Evolutionary conservation across 176 grass and related monocot species (phyloP), one percentile per base, ranked within the genome.

Genomic region (Carex myosuroides): DNA sequence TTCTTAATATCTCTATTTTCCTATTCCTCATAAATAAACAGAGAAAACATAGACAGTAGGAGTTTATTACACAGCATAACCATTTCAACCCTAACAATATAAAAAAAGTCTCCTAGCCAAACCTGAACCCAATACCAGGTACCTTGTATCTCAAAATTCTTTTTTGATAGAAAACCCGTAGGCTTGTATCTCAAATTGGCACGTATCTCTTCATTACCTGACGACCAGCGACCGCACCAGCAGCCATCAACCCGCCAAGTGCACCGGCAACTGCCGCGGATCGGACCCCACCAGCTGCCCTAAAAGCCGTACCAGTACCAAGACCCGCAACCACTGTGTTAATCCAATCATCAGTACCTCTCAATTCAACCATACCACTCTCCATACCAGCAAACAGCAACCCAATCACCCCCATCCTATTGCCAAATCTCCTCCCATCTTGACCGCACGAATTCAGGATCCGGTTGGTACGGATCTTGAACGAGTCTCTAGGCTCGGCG

Each of bases 251-350:
- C 2, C 87, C 92, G 32, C 94, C 94, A 54, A 91, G 78, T n/a
- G 75, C 42, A 59, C 87, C 70, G 7, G 88, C 87, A 24, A 94
- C 6, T n/a, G 91, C 62, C 5, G 92, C 87, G 0, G 92, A 92
- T 9, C 92, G 60, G 12, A 84, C 80, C 1, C 92, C 92, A 8
- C 79, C 60, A 11, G 64, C 64, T 3, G 88, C 83, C 9, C 88
- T 80, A 84, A 85, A 92, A 48, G 94, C 80, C 50, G 83, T 46
- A 3, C 92, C 94, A 0, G 90, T 83, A 2, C 92, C 88, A 1
- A 97, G 20, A 70, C 94, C 94, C 0, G 87, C 92, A 42, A 83
- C 90, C 18, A 97, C 84, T 62, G 82, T 90, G 87, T 94, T 97
- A 82, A 86, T n/a, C 92, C 90, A 94, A 80, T 89, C 92, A 21